These are phyloP conservation scores for Huiozyma naganishii DNA, from an alignment of 805 yeast genomes.

Conservation along the genomic window DNA sequence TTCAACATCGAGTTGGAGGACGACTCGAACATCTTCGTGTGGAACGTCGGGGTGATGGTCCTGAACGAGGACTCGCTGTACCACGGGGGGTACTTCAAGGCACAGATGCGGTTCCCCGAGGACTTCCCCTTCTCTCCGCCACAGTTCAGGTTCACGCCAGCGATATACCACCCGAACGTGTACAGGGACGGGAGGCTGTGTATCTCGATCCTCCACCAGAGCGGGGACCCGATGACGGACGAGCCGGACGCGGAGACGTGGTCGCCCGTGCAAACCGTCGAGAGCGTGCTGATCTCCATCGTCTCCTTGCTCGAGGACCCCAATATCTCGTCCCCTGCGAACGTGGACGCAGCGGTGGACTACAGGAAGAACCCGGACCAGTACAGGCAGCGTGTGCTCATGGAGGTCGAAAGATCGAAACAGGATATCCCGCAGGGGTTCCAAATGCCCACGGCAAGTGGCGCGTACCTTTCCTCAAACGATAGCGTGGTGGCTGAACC, in stretches of 20 bases:
- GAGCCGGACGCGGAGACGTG: conserved; percentile 92
- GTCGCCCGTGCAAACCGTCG: conserved; percentile 90
- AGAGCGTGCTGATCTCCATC: conserved; percentile 79
- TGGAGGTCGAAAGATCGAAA: conserved; percentile 76
- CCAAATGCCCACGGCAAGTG: conserved; percentile 60
- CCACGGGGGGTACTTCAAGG: conserved; percentile 90
- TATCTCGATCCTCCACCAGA: conserved; percentile 83
- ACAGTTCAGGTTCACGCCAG: conserved; percentile 81
- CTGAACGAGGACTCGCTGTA: conserved; percentile 80
- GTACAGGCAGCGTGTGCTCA: conserved; percentile 62
- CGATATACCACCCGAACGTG: conserved; percentile 91
- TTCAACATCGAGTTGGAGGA: conserved; percentile 61
- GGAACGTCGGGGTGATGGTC: conserved; percentile 91
- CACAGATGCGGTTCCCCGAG: conserved; percentile 85
- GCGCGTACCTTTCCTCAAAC: conserved; percentile 33
- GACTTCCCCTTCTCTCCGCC: conserved; percentile 94
- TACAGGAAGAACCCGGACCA: conserved; percentile 73
- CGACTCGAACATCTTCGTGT: conserved; percentile 45
- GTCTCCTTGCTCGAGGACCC: conserved; percentile 90
- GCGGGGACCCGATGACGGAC: conserved; percentile 82
- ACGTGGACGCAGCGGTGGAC: conserved; percentile 89
- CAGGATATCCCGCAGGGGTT: conserved; percentile 82
- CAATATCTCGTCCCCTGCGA: conserved; percentile 86
- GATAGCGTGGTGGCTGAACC: neutral
- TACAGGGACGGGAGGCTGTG: conserved; percentile 89